phyloP scores from a whole-genome alignment of 768 basidiomycete species.

The Lanmaoa pseudosensibilis region DNA sequence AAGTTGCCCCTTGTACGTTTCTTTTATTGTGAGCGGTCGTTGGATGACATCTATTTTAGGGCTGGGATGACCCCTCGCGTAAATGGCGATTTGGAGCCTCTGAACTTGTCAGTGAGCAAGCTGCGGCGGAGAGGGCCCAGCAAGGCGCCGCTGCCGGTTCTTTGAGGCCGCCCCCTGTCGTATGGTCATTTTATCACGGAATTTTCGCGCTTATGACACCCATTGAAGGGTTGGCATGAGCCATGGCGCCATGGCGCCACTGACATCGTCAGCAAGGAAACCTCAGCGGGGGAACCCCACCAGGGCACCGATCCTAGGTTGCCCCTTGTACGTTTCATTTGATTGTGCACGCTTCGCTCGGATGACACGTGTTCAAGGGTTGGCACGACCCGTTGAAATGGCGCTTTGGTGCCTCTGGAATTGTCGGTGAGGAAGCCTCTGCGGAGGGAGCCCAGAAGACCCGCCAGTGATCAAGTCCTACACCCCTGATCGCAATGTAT shows the following conservation, averaged over 20 bases:
- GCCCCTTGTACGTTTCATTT: background rate
- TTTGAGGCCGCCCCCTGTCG: background rate
- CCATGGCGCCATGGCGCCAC: background rate
- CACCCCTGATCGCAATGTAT: background rate
- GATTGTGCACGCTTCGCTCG: background rate
- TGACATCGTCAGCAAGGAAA: background rate
- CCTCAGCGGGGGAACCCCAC: background rate
- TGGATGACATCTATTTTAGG: background rate
- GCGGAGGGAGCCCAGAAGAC: background rate
- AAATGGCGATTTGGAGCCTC: background rate
- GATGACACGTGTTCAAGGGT: background rate
- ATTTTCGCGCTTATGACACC: background rate
- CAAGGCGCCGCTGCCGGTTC: background rate
- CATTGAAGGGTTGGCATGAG: background rate
- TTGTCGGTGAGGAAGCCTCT: background rate
- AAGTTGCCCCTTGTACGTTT: background rate
- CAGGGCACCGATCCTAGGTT: background rate
- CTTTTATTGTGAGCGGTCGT: background rate
- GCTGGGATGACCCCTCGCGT: background rate
- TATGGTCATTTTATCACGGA: background rate
- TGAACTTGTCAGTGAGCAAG: background rate
- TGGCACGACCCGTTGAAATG: background rate
- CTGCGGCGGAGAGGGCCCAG: background rate
- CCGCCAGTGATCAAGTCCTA: background rate
- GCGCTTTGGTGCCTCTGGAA: background rate